Conservation (phyloP, 768 basidiomycete genomes). For the Kwoniella mangroviensis region DNA sequence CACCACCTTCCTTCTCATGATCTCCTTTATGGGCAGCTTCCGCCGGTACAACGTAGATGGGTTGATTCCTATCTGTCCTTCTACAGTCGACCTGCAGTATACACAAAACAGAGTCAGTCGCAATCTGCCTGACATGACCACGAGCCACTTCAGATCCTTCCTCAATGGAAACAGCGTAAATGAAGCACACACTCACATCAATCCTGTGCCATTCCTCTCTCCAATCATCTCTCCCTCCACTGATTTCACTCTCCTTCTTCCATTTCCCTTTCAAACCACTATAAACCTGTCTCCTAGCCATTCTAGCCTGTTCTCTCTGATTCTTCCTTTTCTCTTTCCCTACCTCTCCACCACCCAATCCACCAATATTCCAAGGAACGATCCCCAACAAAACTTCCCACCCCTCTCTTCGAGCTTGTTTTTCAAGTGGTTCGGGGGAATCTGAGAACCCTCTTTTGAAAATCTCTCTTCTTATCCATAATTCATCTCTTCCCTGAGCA, state of each 20-base stretch:
- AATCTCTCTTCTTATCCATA: constrained; percentile 54
- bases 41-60: constrained; percentile 69
- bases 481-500: constrained; percentile 51
- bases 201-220: constrained; percentile 69
- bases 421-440: constrained; percentile 41
- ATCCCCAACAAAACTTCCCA: constrained; percentile 94
- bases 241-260: constrained; percentile 65
- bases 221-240: constrained; percentile 63
- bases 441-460: constrained; percentile 52
- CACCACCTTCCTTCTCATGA: constrained; percentile 64
- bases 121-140: too few relatives aligned
- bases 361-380: constrained; percentile 73
- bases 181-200: constrained; percentile 45
- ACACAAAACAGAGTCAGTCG: background rate
- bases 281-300: constrained; percentile 64
- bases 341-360: constrained; percentile 65
- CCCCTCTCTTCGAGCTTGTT: constrained; percentile 65
- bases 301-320: constrained; percentile 41
- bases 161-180: background rate
- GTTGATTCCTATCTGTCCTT: constrained; percentile 91
- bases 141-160: too few relatives aligned
- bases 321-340: constrained; percentile 72
- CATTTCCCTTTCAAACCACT: constrained; percentile 75
- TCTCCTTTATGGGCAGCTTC: constrained; percentile 51
- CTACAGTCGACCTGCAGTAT: constrained; percentile 85